Base-by-base conservation (phyloP, 1,284 basidiomycete genomes). In the Xerocomus minutiporus region DNA sequence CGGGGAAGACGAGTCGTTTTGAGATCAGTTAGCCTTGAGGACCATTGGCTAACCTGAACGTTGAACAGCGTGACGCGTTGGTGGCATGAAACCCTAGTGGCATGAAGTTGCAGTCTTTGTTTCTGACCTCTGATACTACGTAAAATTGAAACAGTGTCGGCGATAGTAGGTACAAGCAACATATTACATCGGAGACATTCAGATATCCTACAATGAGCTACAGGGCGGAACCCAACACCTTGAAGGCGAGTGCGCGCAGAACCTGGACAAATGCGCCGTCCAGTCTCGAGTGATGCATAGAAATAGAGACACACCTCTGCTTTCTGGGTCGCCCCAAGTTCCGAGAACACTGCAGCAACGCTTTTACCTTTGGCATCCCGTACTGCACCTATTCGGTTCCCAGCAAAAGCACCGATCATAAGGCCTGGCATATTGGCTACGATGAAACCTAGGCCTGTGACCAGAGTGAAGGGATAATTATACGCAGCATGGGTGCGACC, bases 301-400 rank as follows among this genome's bases (percentile, higher is more conserved):
- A 13, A 5, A 23, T 45, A 3, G 13, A 45, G 39, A 50, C 56
- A 52, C 59, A 91, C 92, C 81, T 94, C 88, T 35, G 94, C 92
- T 67, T 92, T 94, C 76, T 96, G 90, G 48, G 75, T 75, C 2
- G 83, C 80, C 15, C 84, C 86, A 12, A 97, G 77, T 28, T 87
- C 79, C 45, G 79, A 74, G 70, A 99, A 99, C n/a, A 98, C 96
- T 17, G 87, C 78, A 9, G 90, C 91, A 23, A 97, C 93, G 57
- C 86, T 87, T 77, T 91, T 93, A 15, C 88, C 93, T 73, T 96
- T 96, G 2, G 93, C 93, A 63, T 97, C 93, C 50, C 93, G 78
- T 50, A 97, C 78, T 2, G 91, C 91, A 44, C 93, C 93, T 35
- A 96, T 72, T 15, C 88, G 77, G 63, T 93, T 93, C 0, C 93